Percentiles rank a stretch among this genome's conserved stretches.
phyloP scores from a whole-genome alignment of 2,329 filamentous ascomycete species.

The Cladophialophora exuberans region DNA sequence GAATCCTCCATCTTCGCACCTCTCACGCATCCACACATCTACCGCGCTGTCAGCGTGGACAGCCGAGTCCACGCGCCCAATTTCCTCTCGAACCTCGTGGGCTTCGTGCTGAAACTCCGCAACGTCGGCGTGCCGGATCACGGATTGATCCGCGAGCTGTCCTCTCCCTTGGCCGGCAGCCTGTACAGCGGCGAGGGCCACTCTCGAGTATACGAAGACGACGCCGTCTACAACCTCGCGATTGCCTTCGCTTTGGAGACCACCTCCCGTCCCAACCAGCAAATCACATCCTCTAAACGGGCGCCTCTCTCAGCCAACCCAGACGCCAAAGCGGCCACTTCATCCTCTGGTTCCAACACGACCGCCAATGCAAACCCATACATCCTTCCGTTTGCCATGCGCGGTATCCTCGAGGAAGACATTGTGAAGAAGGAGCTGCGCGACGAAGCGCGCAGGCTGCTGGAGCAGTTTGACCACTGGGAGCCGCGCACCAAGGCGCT shows the following conservation, averaged over 20 bases:
- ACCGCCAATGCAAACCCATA: conserved; percentile 71
- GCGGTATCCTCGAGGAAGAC: conserved; percentile 88
- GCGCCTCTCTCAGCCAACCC: conserved; percentile 37
- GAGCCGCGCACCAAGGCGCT: conserved; percentile 85
- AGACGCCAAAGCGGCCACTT: not conserved
- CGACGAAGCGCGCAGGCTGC: conserved; percentile 74
- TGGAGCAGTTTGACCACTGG: conserved; percentile 93
- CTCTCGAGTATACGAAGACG: conserved; percentile 88
- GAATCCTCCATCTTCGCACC: conserved; percentile 91
- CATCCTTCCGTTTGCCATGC: conserved; percentile 92
- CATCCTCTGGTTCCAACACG: conserved; percentile 7
- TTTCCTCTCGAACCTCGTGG: conserved; percentile 90
- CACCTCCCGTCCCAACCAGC: conserved; percentile 53
- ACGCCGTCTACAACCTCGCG: conserved; percentile 79
- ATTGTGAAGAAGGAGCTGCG: conserved; percentile 81
- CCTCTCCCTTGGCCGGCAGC: conserved; percentile 83
- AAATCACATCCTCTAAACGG: conserved; percentile 52
- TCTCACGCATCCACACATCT: conserved; percentile 88
- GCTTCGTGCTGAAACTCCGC: conserved; percentile 88
- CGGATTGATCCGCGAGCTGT: conserved; percentile 87
- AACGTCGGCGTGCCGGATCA: conserved; percentile 94
- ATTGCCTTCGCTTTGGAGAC: conserved; percentile 76
- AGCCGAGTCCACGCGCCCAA: conserved; percentile 88
- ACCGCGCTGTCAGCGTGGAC: conserved; percentile 94
- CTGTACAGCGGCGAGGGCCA: conserved; percentile 92